Evolutionary conservation across 2,329 filamentous ascomycete species (phyloP), one percentile per base, ranked within the genome.

Genomic region (Colletotrichum chlorophyti): DNA sequence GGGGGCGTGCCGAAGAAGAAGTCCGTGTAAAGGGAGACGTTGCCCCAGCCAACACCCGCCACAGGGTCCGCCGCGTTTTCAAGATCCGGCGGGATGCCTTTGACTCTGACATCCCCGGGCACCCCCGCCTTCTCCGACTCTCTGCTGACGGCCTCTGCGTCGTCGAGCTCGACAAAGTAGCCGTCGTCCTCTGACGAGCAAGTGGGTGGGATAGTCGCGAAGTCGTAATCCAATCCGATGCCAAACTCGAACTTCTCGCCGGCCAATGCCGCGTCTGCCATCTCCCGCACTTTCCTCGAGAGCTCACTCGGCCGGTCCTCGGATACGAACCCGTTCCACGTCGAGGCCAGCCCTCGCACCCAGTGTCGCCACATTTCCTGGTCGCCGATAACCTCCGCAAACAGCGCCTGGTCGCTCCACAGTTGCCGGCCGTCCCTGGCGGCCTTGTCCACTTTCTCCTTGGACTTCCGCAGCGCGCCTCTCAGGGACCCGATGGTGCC

Each of bases 151-250:
- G 60, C 63, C 3, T 62, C 47, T 3, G 41, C 14, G 57, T 75
- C 64, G 42, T 64, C 60, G 5, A 74, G 63, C 14, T 61, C 37
- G 21, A 74, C 68, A 24, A 76, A 76, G 35, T 55, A 67, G 5
- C 71, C 72, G 49, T 74, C 71, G 34, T 75, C 72, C 43, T 75
- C 69, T 9, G 73, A 66, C 1, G 72, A 74, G 62, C 71, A 73
- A 4, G 70, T 74, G 2, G 72, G 69, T 7, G 69, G 70, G 10
- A 72, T 71, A 1, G 74, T 75, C 41, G 66, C 69, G 49, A 72
- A 75, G 63, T 68, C 70, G 68, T 74, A 74, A 52, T 75, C 74
- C 4, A 76, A 60, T 0, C 74, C 74, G 19, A 76, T 76, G 6
- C 73, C 72, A 17, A 74, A 76, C 40, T 76, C 74, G 41, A 76